Evolutionary conservation across 306 rosid species (phyloP).

Genomic region (Myrica gale): DNA sequence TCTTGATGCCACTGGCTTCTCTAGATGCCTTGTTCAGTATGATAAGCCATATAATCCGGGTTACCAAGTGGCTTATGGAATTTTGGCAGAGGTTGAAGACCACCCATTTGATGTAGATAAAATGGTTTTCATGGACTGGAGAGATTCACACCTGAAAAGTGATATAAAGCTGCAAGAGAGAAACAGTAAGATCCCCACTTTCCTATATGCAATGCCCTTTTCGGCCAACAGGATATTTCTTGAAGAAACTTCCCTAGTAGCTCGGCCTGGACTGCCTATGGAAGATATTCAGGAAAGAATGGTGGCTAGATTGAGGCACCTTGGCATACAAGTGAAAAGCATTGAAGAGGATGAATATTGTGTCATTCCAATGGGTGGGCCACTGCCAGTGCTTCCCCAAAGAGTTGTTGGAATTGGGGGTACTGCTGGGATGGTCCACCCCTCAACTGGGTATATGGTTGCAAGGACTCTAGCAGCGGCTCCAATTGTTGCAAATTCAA

Average conservation of each 20-base stretch:
- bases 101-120: conserved; percentile 89
- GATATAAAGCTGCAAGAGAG: conserved; percentile 60
- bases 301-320: conserved; percentile 82
- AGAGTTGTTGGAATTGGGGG: conserved; percentile 98
- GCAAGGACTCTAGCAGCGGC: conserved; percentile 96
- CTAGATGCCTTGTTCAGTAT: conserved; percentile 87
- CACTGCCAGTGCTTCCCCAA: conserved; percentile 90
- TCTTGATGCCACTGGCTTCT: conserved; percentile 97
- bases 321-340: conserved; percentile 86
- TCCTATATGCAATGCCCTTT: conserved; percentile 97
- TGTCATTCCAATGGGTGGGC: conserved; percentile 98
- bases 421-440: conserved; percentile 99
- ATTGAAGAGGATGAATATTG: conserved; percentile 97
- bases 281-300: conserved; percentile 87
- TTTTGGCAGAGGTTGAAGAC: conserved; percentile 92
- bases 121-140: conserved; percentile 99
- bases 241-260: conserved; percentile 94
- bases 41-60: conserved; percentile 94
- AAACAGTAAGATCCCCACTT: conserved; percentile 77
- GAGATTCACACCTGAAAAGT: conserved; percentile 75
- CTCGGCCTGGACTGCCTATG: conserved; percentile 84
- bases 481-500: conserved; percentile 79
- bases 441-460: conserved; percentile 98
- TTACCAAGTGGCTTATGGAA: conserved; percentile 96
- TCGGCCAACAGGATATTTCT: conserved; percentile 82